Evolutionary conservation across 1,139 yeast genomes (phyloP).

Genomic region (Arxiozyma slooffiae): DNA sequence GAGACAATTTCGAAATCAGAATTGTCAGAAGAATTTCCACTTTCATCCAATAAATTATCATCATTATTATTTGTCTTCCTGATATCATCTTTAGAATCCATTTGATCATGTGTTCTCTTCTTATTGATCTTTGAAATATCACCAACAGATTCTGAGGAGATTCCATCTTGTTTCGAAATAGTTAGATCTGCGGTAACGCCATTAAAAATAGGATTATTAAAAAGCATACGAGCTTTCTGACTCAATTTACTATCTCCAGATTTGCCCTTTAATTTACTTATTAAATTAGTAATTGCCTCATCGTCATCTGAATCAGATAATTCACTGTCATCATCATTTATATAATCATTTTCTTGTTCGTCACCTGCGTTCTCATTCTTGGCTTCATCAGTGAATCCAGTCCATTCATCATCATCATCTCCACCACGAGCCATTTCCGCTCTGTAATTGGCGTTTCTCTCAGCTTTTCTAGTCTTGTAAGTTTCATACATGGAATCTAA

Average conservation of each 20-base stretch:
- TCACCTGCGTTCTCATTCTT: constrained; percentile 38
- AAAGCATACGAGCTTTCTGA: constrained; percentile 63
- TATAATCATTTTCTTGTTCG: constrained; percentile 27
- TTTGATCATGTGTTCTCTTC: constrained; percentile 11
- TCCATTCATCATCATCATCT: constrained; percentile 77
- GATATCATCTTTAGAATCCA: constrained; percentile 9
- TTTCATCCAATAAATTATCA: constrained; percentile 21
- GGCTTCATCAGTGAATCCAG: constrained; percentile 52
- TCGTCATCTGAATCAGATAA: constrained; percentile 55
- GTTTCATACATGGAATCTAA: constrained; percentile 71
- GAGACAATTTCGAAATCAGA: constrained; percentile 49
- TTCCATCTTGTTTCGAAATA: constrained; percentile 5
- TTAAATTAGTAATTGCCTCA: constrained; percentile 54
- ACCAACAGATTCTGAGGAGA: constrained; percentile 18
- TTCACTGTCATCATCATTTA: constrained; percentile 35
- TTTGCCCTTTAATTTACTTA: constrained; percentile 45
- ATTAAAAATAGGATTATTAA: constrained; percentile 68
- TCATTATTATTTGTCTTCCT: constrained; percentile 4
- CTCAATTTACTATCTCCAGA: constrained; percentile 48
- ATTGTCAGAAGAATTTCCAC: constrained; percentile 29
- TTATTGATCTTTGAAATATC: constrained; percentile 13
- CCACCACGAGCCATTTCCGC: constrained; percentile 80
- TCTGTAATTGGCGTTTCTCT: constrained; percentile 65
- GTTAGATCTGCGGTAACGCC: constrained; percentile 33
- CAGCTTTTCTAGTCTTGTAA: constrained; percentile 65